Percentiles rank a stretch among this genome's conserved stretches.
These are phyloP conservation scores for Conringia planisiliqua DNA, from an alignment of 345 rosid species.

Conservation along the genomic window DNA sequence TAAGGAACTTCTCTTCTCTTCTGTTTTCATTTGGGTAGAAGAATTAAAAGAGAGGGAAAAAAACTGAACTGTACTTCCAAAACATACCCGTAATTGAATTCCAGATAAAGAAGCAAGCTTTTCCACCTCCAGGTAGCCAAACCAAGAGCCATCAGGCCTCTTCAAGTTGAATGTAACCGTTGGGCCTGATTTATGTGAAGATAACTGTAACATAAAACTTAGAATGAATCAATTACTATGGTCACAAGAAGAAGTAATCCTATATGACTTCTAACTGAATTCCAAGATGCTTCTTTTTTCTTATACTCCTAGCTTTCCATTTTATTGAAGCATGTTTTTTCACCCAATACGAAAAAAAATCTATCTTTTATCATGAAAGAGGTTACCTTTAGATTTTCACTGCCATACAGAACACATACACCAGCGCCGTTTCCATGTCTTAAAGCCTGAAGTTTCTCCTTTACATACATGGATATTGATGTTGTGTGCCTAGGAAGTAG, in stretches of 20 bases:
- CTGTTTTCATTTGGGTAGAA: background rate
- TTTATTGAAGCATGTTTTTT: constrained; percentile 16
- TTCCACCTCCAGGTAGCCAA: constrained; percentile 92
- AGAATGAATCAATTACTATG: constrained; percentile 9
- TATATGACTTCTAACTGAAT: background rate
- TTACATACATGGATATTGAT: constrained; percentile 60
- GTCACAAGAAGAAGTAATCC: background rate
- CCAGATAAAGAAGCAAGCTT: constrained; percentile 91
- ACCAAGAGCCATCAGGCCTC: constrained; percentile 94
- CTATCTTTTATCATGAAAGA: background rate
- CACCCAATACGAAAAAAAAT: background rate
- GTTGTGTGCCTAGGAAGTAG: constrained; percentile 59
- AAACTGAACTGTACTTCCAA: constrained; percentile 16
- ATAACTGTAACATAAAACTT: constrained; percentile 40
- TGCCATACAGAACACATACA: constrained; percentile 67
- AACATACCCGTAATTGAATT: constrained; percentile 87
- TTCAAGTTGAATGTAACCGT: constrained; percentile 76
- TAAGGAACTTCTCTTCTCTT: background rate
- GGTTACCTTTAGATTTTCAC: constrained; percentile 49
- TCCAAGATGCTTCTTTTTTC: background rate
- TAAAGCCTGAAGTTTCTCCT: constrained; percentile 59
- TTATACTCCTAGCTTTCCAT: background rate
- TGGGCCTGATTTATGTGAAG: constrained; percentile 53
- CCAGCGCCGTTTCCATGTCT: constrained; percentile 61
- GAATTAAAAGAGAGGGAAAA: background rate